Conservation (phyloP, 305 asterid species). For the Andrographis paniculata region DNA sequence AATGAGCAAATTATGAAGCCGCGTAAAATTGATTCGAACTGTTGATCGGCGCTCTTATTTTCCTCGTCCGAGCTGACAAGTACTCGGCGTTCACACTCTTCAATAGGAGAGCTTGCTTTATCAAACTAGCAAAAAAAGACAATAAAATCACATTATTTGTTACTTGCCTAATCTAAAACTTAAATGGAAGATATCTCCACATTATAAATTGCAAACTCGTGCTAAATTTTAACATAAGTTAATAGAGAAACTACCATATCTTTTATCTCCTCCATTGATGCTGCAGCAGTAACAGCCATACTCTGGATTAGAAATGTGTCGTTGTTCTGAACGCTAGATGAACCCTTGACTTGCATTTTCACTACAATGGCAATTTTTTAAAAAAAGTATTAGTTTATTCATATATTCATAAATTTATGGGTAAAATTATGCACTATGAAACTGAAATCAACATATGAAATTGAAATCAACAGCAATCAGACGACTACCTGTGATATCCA, state of each 20-base stretch:
- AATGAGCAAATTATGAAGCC: conserved; percentile 16
- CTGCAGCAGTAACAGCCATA: conserved; percentile 25
- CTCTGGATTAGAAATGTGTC: conserved; percentile 45
- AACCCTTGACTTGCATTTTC: conserved; percentile 25
- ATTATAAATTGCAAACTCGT: not conserved
- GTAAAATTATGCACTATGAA: not conserved
- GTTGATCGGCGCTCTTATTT: not conserved
- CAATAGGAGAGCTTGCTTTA: conserved; percentile 11
- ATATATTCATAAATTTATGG: not conserved
- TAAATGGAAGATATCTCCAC: too few relatives aligned
- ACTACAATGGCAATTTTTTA: conserved; percentile 19
- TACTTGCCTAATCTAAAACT: not conserved
- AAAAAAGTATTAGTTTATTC: not conserved
- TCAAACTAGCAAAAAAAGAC: conserved; percentile 18
- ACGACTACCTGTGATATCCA: conserved; percentile 34
- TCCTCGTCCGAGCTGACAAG: conserved; percentile 15
- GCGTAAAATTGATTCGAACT: conserved; percentile 17
- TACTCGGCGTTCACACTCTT: conserved; percentile 21
- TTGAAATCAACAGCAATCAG: too few relatives aligned
- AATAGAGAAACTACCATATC: conserved; percentile 23
- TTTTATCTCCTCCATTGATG: conserved; percentile 22
- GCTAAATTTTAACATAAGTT: not conserved
- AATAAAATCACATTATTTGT: not conserved
- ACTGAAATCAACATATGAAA: not conserved
- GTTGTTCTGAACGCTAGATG: conserved; percentile 25